phyloP scores from a whole-genome alignment of 2,329 filamentous ascomycete genomes.

The Ceratocystis huliohia region DNA sequence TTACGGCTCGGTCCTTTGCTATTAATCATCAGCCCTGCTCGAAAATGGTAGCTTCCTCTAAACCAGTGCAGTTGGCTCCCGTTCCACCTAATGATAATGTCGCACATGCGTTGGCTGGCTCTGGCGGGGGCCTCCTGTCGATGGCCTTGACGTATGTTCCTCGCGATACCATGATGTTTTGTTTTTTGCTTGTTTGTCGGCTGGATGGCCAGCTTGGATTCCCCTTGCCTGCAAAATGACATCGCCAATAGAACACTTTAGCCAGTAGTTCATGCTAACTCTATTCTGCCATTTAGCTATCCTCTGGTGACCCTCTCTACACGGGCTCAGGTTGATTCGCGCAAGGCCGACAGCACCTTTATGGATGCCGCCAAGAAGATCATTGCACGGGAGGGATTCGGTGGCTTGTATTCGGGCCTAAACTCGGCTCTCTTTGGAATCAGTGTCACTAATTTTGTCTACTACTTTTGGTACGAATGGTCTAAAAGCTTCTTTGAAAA shows the following conservation, averaged over 20 bases:
- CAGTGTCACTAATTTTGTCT: slow-evolving; percentile 97
- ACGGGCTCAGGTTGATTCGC: slow-evolving; percentile 93
- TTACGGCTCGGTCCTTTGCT: neutral
- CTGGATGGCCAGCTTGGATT: neutral
- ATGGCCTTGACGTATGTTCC: slow-evolving; percentile 75
- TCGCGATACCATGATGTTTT: neutral
- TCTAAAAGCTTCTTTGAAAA: slow-evolving; percentile 74
- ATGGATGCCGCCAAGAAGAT: slow-evolving; percentile 74
- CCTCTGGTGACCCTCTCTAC: slow-evolving; percentile 96
- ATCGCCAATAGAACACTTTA: neutral
- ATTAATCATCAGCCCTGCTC: neutral
- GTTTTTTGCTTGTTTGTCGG: neutral
- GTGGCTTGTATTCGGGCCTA: slow-evolving; percentile 82
- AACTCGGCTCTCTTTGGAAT: slow-evolving; percentile 95
- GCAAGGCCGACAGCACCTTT: slow-evolving; percentile 75
- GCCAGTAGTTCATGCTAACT: neutral
- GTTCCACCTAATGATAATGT: slow-evolving; percentile 90
- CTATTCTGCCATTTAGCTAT: slow-evolving; percentile 45
- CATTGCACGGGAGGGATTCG: slow-evolving; percentile 77
- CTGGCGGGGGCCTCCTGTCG: slow-evolving; percentile 84
- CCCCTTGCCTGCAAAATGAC: neutral
- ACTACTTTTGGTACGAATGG: slow-evolving; percentile 99
- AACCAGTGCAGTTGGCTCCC: slow-evolving; percentile 35
- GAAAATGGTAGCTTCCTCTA: slow-evolving; percentile 34
- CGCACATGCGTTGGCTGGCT: slow-evolving; percentile 83